These are phyloP conservation scores for Carallia brachiata DNA, from an alignment of 345 rosid genomes.

Conservation along the genomic window DNA sequence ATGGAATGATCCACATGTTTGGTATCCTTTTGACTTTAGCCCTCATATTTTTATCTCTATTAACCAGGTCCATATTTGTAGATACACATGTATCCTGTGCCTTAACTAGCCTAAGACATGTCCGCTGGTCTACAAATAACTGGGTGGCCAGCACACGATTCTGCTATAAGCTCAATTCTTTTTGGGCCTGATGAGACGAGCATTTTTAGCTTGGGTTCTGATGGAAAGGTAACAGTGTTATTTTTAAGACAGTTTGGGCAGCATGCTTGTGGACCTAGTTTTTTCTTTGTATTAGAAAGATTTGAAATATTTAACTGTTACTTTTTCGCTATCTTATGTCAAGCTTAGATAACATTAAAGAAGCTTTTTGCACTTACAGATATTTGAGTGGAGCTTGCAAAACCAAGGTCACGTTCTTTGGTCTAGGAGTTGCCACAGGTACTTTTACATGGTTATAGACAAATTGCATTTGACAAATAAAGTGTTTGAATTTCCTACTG, in stretches of 20 bases:
- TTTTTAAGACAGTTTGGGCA: background rate
- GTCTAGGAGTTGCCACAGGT: constrained; percentile 66
- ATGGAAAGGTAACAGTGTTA: constrained; percentile 48
- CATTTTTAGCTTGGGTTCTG: constrained; percentile 65
- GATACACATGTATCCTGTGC: constrained; percentile 5
- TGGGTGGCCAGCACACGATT: constrained; percentile 82
- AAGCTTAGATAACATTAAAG: background rate
- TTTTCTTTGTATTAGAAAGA: background rate
- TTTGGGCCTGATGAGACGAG: constrained; percentile 74
- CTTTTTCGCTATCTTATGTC: too few species aligned
- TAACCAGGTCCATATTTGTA: background rate
- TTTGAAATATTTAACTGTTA: too few species aligned
- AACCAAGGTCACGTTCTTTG: constrained; percentile 70
- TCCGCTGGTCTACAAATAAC: constrained; percentile 73
- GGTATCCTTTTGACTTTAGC: constrained; percentile 55
- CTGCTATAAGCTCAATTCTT: constrained; percentile 59
- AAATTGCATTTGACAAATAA: too few species aligned
- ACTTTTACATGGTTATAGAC: background rate
- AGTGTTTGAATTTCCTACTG: too few species aligned
- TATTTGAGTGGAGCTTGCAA: constrained; percentile 79
- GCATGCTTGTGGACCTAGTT: background rate
- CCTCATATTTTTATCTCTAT: too few species aligned
- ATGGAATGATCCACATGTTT: constrained; percentile 87
- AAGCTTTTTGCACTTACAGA: constrained; percentile 29
- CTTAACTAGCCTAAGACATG: constrained; percentile 64